phyloP scores from a whole-genome alignment of 345 rosid species.

The Pugionium dolabratum region DNA sequence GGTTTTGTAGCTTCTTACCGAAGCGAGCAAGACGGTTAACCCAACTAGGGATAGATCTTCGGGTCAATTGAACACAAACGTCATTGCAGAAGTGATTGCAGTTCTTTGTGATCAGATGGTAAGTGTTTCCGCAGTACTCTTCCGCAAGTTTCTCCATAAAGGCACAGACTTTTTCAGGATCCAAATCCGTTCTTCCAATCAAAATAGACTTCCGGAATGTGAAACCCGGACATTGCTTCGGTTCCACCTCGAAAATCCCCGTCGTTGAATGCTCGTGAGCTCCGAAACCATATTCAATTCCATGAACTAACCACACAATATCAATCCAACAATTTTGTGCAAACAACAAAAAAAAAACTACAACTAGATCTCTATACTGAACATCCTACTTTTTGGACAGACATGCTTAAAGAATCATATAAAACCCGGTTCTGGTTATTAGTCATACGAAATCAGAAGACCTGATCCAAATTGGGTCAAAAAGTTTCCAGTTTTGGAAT shows the following conservation, averaged over 20 bases:
- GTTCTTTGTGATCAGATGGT: conserved; percentile 89
- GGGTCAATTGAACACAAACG: conserved; percentile 63
- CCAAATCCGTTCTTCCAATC: conserved; percentile 91
- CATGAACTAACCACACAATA: conserved; percentile 58
- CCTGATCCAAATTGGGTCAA: conserved; percentile 20
- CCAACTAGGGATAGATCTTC: conserved; percentile 86
- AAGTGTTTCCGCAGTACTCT: conserved; percentile 71
- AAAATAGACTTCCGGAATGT: conserved; percentile 91
- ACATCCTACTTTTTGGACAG: conserved; percentile 24
- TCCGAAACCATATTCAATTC: conserved; percentile 88
- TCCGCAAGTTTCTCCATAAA: conserved; percentile 85
- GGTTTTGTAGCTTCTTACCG: conserved; percentile 50
- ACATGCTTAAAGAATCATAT: conserved; percentile 4
- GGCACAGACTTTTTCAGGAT: conserved; percentile 63
- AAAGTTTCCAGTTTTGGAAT: conserved; percentile 38
- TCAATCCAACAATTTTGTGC: conserved; percentile 8
- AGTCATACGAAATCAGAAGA: not conserved
- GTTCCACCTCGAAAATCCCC: conserved; percentile 95
- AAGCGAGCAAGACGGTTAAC: conserved; percentile 98
- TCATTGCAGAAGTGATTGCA: conserved; percentile 96
- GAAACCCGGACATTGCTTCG: conserved; percentile 88
- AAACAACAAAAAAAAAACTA: conserved; percentile 8
- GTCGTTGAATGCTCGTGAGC: conserved; percentile 82
- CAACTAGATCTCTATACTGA: not conserved
- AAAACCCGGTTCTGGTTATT: conserved; percentile 10